These are phyloP conservation scores for Aspergillus hancockii DNA, from an alignment of 495 filamentous ascomycete genomes.

Conservation along the genomic window DNA sequence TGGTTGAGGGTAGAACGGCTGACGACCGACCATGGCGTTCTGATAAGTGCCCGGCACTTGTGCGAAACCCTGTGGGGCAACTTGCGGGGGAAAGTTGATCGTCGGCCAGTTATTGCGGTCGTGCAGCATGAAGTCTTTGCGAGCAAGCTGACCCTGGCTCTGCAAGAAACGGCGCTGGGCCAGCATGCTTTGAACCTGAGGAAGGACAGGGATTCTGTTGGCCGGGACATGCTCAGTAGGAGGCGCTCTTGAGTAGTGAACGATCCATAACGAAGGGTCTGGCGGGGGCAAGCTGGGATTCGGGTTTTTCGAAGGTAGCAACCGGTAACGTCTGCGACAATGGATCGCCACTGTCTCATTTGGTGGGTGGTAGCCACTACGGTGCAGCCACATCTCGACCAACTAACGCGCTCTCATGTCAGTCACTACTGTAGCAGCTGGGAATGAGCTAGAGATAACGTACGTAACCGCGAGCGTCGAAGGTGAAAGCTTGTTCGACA, in stretches of 20 bases:
- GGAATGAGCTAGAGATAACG: constrained; percentile 21
- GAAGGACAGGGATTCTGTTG: constrained; percentile 58
- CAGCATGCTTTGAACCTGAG: constrained; percentile 61
- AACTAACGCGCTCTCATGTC: constrained; percentile 37
- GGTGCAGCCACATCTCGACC: constrained; percentile 82
- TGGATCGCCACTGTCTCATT: constrained; percentile 72
- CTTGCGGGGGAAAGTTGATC: constrained; percentile 65
- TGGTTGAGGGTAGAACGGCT: constrained; percentile 43
- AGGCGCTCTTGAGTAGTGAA: constrained; percentile 84
- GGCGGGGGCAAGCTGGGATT: constrained; percentile 60
- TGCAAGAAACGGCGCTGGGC: constrained; percentile 68
- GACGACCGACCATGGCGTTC: constrained; percentile 32
- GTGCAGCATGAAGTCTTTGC: constrained; percentile 91
- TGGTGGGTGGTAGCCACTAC: constrained; percentile 69
- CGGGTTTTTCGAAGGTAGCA: constrained; percentile 63
- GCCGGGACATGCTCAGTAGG: constrained; percentile 68
- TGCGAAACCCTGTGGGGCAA: constrained; percentile 40
- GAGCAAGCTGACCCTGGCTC: constrained; percentile 73
- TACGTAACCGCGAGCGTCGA: constrained; percentile 78
- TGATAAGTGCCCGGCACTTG: constrained; percentile 35
- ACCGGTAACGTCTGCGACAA: constrained; percentile 77
- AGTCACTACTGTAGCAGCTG: constrained; percentile 3
- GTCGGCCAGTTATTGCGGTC: constrained; percentile 88
- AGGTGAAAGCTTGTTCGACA: constrained; percentile 67
- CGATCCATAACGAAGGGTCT: constrained; percentile 85